phyloP scores from a whole-genome alignment of 1,284 basidiomycete genomes.

The Ganoderma lingzhi region DNA sequence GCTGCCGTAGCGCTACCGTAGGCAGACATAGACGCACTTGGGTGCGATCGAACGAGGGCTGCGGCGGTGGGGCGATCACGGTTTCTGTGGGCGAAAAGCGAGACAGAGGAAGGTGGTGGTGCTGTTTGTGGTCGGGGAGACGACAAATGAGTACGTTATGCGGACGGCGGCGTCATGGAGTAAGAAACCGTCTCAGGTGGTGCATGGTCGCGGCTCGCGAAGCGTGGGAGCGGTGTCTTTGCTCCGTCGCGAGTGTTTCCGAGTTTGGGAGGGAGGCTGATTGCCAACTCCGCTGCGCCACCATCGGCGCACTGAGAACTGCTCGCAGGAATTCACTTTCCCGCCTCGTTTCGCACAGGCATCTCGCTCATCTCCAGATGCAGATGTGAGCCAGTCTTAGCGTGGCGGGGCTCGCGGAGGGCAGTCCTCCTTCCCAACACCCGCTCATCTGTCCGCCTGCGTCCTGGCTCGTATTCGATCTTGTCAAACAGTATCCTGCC shows the following conservation, averaged over 20 bases:
- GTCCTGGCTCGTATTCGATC: background rate
- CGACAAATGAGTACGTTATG: background rate
- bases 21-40: background rate
- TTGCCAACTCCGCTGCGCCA: conserved; percentile 8
- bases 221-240: background rate
- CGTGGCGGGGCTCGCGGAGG: conserved; percentile 3
- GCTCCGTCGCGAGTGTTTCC: background rate
- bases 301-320: background rate
- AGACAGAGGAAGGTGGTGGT: background rate
- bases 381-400: background rate
- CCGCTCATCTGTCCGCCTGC: conserved; percentile 10
- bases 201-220: background rate
- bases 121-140: background rate
- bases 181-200: background rate
- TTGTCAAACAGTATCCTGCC: background rate
- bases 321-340: background rate
- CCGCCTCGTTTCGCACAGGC: background rate
- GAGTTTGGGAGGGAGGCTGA: background rate
- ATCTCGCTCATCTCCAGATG: background rate
- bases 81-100: background rate
- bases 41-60: background rate
- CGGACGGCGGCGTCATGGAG: background rate
- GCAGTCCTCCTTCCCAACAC: conserved; percentile 4
- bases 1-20: conserved; percentile 2
- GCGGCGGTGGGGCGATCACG: background rate